Base-by-base conservation (phyloP, 2,329 filamentous ascomycete genomes). In the Ophiostoma tasmaniense region DNA sequence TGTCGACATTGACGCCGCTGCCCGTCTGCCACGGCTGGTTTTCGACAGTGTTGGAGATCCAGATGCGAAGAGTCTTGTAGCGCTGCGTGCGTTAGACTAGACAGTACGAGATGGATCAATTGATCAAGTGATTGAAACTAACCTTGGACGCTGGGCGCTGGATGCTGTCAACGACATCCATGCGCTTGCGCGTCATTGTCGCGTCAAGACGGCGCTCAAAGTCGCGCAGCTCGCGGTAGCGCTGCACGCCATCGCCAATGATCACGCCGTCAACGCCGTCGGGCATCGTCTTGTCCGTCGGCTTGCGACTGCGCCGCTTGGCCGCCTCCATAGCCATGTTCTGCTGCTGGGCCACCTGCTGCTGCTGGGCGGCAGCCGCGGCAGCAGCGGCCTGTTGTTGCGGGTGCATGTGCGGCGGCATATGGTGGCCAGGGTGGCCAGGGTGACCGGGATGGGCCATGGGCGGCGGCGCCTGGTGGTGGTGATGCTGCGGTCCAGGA, bases 31-130 rank as follows among this genome's bases (percentile, higher is more conserved):
- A 98, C 39, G 90, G 89, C 80, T 99, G 95, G 76, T 95, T 92
- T 78, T 97, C 92, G 42, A 90, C 92, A 0, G 93, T 97, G 79
- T 99, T 99, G 75, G 89, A 93, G 75, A 99, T 89, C 93, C 93
- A 98, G 72, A 99, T 86, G 71, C 94, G 90, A 78, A 99, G 83
- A 2, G 92, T 96, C 76, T 90, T 91, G 78, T 89, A 90, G 73
- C 91, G 87, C 86, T 92, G 69, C 5, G 14, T 14, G 62, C 14
- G 30, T 62, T 39, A 17, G 13, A 22, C 13, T 62, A 8, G 17
- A 13, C 55, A 13, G 8, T 14, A 25, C n/a, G 7, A 59, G 11
- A 55, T 55, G 25, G 11, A 14, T 55, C 17, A 45, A 55, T 22
- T 37, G 10, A 10, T 5, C 14, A 52, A 35, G 28, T 10, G 13